These are phyloP conservation scores for Beauveria rudraprayagi DNA, from an alignment of 2,329 filamentous ascomycete genomes.

Conservation along the genomic window DNA sequence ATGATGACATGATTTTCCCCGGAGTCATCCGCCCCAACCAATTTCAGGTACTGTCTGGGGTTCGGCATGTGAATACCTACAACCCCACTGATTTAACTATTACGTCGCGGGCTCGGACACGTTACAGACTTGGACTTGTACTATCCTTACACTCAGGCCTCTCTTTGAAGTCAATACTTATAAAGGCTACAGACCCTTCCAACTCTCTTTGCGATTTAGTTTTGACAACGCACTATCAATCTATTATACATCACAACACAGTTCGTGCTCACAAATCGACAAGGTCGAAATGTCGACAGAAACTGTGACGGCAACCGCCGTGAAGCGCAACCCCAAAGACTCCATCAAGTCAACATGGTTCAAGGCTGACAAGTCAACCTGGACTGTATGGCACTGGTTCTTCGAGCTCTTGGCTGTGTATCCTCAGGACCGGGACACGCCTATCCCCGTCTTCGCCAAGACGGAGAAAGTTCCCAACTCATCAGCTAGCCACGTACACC, in stretches of 20 bases:
- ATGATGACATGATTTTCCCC: background rate
- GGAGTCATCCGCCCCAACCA: constrained; percentile 1
- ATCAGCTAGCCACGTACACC: constrained; percentile 26
- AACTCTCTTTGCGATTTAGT: background rate
- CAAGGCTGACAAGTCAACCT: constrained; percentile 18
- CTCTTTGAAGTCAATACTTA: background rate
- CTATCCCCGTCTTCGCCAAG: constrained; percentile 31
- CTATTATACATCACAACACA: background rate
- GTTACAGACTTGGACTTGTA: background rate
- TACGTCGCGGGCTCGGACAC: background rate
- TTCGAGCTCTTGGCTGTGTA: constrained; percentile 24
- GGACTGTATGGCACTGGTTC: constrained; percentile 25
- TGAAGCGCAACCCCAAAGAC: constrained; percentile 20
- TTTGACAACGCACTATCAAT: background rate
- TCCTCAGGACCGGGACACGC: constrained; percentile 20
- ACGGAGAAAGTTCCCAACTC: constrained; percentile 32
- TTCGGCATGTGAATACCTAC: constrained; percentile 2
- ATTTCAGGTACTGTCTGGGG: background rate
- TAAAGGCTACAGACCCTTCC: background rate
- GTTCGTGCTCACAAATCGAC: background rate
- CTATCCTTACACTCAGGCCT: background rate
- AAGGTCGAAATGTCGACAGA: constrained; percentile 6
- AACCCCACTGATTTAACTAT: constrained; percentile 1
- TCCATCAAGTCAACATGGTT: constrained; percentile 35
- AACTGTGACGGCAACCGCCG: constrained; percentile 1